Base-by-base conservation (phyloP, 768 basidiomycete genomes). In the Xanthoconium purpureum region DNA sequence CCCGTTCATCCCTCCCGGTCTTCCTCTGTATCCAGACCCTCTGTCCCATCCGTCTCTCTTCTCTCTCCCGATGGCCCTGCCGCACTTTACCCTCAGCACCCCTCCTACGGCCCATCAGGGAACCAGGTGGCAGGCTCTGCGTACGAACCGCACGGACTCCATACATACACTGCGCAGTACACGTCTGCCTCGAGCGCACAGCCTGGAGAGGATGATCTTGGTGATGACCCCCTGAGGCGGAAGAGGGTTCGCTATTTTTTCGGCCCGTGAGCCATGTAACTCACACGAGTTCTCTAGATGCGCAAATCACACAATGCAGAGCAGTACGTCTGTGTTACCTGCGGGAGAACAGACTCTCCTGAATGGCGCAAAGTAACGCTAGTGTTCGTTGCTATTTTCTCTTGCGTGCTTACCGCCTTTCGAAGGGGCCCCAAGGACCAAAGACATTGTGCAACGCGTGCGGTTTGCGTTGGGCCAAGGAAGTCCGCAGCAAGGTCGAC, bases 401-500 rank as follows among this genome's bases (percentile, higher is more conserved):
- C 46, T 49, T 20, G 52, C 29, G 77, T 59, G 49, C 55, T 64
- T 59, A 60, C 28, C 28, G 5, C 20, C 24, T 56, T 12, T 57
- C 49, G 33, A 61, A 91, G 91, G 96, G 96, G 12, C 96, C 96
- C 1, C 79, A 84, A 52, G 96, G 96, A 36, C 94, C 96, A 1
- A 99, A 98, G 75, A 97, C 96, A n/a, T 75, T 98, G 6, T 98
- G 96, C 77, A 97, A 98, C 72, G 94, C 94, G 3, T 97, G 96
- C 62, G 95, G 95, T 28, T 74, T 98, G 39, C 81, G 94, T 52
- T 96, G 93, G 91, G 94, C 94, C 30, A 96, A 97, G 74, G 74
- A 82, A 57, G 74, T 79, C 38, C 81, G 82, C 61, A 80, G 66
- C 59, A 72, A 71, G 59, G 70, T 68, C 52, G 74, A 78, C 59